Percentiles rank a stretch among this genome's conserved stretches.
phyloP scores from a whole-genome alignment of 257 asterid genomes.

The Primulina huaijiensis region DNA sequence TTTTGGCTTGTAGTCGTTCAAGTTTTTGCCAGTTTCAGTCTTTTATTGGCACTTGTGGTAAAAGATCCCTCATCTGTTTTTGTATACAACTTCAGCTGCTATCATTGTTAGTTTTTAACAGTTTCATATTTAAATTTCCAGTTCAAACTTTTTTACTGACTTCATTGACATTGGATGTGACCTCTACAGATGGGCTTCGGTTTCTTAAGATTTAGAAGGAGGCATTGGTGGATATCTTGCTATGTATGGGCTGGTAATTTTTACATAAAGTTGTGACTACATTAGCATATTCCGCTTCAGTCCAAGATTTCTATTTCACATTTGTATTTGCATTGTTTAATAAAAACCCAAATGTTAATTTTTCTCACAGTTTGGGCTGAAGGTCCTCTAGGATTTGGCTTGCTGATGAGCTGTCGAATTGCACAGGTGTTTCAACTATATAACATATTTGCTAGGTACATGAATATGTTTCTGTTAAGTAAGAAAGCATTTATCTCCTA shows the following conservation, averaged over 20 bases:
- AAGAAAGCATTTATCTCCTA: conserved; percentile 12
- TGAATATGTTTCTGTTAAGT: conserved; percentile 26
- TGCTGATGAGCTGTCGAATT: conserved; percentile 82
- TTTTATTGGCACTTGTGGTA: conserved; percentile 71
- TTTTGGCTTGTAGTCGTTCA: conserved; percentile 77
- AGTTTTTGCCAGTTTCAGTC: conserved; percentile 83
- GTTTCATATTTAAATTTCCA: background rate
- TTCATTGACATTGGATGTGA: conserved; percentile 27
- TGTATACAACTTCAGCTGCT: conserved; percentile 5
- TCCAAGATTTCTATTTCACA: conserved; percentile 1
- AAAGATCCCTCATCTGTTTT: background rate
- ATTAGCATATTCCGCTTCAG: conserved; percentile 9
- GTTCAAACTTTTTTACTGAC: background rate
- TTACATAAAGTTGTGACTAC: conserved; percentile 9
- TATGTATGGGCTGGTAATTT: conserved; percentile 73
- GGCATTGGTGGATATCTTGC: conserved; percentile 86
- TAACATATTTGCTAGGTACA: conserved; percentile 78
- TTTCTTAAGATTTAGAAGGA: conserved; percentile 46
- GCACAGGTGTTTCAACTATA: conserved; percentile 74
- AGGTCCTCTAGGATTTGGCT: conserved; percentile 90
- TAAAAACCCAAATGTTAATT: conserved; percentile 22
- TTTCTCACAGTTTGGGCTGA: conserved; percentile 77
- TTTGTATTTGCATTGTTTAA: conserved; percentile 23
- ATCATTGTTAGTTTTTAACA: conserved; percentile 1
- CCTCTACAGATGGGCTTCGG: conserved; percentile 67